A percentile compares a stretch with the other conserved stretches of the same genome.
Conservation (phyloP, 2,329 filamentous ascomycete species). For the Cephalotrichum gorgonifer region DNA sequence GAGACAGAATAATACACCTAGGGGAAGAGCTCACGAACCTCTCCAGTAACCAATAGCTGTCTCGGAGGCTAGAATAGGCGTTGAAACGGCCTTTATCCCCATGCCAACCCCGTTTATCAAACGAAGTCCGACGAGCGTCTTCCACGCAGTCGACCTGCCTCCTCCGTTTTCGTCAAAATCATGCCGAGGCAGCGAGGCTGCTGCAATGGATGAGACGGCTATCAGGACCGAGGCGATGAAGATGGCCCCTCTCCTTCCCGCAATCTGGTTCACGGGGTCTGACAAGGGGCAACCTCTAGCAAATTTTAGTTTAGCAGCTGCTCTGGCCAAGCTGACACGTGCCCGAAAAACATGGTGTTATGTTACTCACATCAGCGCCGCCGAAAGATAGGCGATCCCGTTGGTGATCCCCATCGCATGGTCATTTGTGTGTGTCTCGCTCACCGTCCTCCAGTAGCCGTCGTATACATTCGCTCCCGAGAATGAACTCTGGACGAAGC, state of each 20-base stretch:
- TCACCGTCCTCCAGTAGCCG: conserved; percentile 10
- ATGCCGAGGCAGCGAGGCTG: conserved; percentile 12
- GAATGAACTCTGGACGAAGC: conserved; percentile 32
- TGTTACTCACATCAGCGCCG: conserved; percentile 15
- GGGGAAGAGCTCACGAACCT: conserved; percentile 17
- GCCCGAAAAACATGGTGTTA: neutral
- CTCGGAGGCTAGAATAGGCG: conserved; percentile 34
- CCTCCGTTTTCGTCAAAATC: neutral
- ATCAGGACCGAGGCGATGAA: conserved; percentile 25
- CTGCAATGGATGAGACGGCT: conserved; percentile 24
- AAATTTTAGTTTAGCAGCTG: neutral
- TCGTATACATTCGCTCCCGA: conserved; percentile 27
- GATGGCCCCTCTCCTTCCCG: conserved; percentile 27
- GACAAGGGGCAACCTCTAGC: conserved; percentile 21
- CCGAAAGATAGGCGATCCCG: conserved; percentile 23
- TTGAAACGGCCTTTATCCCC: conserved; percentile 37
- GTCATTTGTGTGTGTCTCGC: conserved; percentile 8
- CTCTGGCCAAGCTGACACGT: neutral
- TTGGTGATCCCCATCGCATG: conserved; percentile 22
- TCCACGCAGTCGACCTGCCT: conserved; percentile 16
- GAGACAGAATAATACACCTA: neutral
- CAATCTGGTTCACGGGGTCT: conserved; percentile 24
- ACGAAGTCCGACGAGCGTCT: conserved; percentile 18
- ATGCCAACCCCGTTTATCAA: conserved; percentile 26
- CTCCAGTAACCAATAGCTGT: conserved; percentile 36